phyloP scores from a whole-genome alignment of 495 filamentous ascomycete genomes.

The Tetracladium setigerum region DNA sequence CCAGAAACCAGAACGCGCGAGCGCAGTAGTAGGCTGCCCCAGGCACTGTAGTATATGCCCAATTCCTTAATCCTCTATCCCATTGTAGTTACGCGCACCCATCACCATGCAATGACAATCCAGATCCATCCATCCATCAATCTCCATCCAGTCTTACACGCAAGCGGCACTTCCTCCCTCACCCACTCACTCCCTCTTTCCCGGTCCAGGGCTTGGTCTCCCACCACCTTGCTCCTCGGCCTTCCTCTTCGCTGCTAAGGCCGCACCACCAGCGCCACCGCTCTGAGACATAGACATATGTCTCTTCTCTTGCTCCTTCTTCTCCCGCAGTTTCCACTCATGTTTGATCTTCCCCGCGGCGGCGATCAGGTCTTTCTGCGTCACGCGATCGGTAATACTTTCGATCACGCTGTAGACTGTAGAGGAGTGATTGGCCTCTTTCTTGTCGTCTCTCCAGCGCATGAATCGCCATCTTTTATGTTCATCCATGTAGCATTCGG shows the following conservation, averaged over 20 bases:
- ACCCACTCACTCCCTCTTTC: not conserved
- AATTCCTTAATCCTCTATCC: no score
- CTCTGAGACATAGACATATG: slow-evolving; percentile 11
- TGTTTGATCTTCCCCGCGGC: slow-evolving; percentile 59
- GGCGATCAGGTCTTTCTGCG: slow-evolving; percentile 38
- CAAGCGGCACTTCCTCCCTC: no score
- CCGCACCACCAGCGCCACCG: slow-evolving; percentile 6
- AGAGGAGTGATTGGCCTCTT: slow-evolving; percentile 77
- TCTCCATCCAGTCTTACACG: no score
- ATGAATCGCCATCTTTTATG: slow-evolving; percentile 73
- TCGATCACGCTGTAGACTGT: slow-evolving; percentile 75
- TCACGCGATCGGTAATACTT: slow-evolving; percentile 71
- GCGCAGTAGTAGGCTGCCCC: no score
- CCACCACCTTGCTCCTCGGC: slow-evolving; percentile 19
- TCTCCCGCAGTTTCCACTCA: slow-evolving; percentile 56
- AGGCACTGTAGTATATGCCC: no score
- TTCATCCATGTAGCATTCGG: slow-evolving; percentile 78
- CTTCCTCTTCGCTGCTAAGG: slow-evolving; percentile 15
- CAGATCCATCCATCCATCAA: no score
- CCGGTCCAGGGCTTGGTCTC: slow-evolving; percentile 20
- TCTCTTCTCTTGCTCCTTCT: slow-evolving; percentile 15
- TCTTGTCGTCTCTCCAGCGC: slow-evolving; percentile 84
- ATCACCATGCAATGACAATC: no score
- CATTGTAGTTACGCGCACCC: no score
- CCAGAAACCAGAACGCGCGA: no score